Evolutionary conservation across 768 basidiomycete genomes (phyloP).

Genomic region (Trametes elegans): DNA sequence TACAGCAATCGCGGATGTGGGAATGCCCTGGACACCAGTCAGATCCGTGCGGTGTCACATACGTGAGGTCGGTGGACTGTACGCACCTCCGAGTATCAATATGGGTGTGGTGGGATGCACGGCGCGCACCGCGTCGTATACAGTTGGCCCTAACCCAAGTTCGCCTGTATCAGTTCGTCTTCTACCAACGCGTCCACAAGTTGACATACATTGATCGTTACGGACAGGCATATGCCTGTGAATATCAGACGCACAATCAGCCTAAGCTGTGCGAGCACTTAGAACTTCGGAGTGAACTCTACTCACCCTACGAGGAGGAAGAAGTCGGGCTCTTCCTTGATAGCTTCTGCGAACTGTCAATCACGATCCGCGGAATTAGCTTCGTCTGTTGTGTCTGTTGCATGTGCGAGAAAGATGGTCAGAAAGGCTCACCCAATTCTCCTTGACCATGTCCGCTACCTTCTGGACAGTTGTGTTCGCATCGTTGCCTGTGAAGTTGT

Average conservation of each 20-base stretch:
- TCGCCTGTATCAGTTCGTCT: no score
- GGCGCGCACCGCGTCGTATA: slow-evolving; percentile 71
- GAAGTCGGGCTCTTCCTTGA: slow-evolving; percentile 76
- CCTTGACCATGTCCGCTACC: slow-evolving; percentile 74
- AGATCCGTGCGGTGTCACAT: no score
- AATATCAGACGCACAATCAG: not conserved
- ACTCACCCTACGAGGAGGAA: slow-evolving; percentile 71
- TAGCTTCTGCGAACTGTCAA: slow-evolving; percentile 70
- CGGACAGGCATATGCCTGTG: slow-evolving; percentile 80
- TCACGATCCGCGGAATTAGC: not conserved
- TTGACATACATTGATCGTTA: slow-evolving; percentile 58
- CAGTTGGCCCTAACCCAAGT: slow-evolving; percentile 75
- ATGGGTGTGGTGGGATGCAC: slow-evolving; percentile 78
- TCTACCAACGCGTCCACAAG: not conserved
- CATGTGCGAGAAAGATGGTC: no score
- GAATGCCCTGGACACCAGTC: slow-evolving; percentile 61
- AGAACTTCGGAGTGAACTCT: not conserved
- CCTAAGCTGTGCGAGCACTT: no score
- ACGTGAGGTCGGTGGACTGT: no score
- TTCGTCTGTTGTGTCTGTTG: no score
- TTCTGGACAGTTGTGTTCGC: slow-evolving; percentile 72
- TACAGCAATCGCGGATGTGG: slow-evolving; percentile 78
- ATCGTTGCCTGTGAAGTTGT: slow-evolving; percentile 70
- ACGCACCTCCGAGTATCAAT: slow-evolving; percentile 71
- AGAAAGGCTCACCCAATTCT: slow-evolving; percentile 64